Conservation (phyloP, 2,329 filamentous ascomycete species). For the Neocatenulostroma microsporum region DNA sequence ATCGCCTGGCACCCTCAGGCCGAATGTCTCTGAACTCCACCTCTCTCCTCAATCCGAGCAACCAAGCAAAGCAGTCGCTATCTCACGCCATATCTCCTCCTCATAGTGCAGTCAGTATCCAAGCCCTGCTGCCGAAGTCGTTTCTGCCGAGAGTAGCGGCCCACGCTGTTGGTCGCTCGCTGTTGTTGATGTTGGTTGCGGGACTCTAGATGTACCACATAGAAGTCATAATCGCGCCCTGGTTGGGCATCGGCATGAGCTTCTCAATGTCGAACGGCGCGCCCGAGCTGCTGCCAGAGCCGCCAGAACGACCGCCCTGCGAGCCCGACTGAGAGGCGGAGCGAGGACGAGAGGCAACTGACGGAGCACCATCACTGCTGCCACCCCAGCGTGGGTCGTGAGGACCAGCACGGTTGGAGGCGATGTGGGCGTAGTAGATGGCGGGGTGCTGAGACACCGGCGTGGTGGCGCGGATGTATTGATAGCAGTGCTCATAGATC, state of each 20-base stretch:
- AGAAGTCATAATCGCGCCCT: slow-evolving; percentile 32
- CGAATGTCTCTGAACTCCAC: too few species aligned
- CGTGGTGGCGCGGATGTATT: slow-evolving; percentile 85
- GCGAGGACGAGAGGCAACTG: slow-evolving; percentile 10
- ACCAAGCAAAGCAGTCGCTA: too few species aligned
- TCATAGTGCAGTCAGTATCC: too few species aligned
- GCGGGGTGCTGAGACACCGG: slow-evolving; percentile 83
- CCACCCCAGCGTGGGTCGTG: slow-evolving; percentile 53
- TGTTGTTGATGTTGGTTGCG: too few species aligned
- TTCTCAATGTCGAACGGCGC: slow-evolving; percentile 23
- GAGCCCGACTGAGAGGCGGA: slow-evolving; percentile 15
- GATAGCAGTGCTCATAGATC: slow-evolving; percentile 92
- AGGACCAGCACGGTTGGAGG: slow-evolving; percentile 66
- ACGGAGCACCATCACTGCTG: slow-evolving; percentile 15
- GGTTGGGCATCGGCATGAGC: slow-evolving; percentile 35
- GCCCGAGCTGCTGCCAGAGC: slow-evolving; percentile 20
- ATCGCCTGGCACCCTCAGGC: too few species aligned
- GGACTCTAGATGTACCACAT: slow-evolving; percentile 46
- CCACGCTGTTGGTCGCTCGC: too few species aligned
- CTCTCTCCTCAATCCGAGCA: too few species aligned
- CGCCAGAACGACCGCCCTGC: slow-evolving; percentile 31
- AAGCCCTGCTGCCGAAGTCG: too few species aligned
- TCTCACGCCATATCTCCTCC: too few species aligned
- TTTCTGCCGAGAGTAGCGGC: too few species aligned
- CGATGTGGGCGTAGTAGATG: slow-evolving; percentile 92